Conservation (phyloP, 1,284 basidiomycete species). For the Phenoliferia sp. region DNA sequence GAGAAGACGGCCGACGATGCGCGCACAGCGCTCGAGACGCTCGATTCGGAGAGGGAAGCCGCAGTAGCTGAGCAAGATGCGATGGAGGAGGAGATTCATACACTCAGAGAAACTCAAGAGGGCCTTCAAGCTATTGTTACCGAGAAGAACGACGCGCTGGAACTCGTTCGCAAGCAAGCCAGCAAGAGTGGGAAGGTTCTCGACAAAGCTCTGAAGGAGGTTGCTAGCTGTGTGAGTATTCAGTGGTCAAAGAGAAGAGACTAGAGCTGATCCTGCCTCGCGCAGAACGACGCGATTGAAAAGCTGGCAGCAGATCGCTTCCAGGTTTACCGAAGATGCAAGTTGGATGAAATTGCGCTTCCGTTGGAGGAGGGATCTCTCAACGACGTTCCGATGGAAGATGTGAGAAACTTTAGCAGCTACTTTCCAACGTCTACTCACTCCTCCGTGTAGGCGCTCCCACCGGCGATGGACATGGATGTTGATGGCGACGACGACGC, state of each 20-base stretch:
- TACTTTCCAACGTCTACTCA: not conserved
- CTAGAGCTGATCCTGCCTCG: not conserved
- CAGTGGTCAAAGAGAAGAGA: not conserved
- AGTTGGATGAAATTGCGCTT: slow-evolving; percentile 84
- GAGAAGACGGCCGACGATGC: not conserved
- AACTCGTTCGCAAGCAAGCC: slow-evolving; percentile 68
- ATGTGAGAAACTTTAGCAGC: not conserved
- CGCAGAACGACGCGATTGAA: slow-evolving; percentile 88
- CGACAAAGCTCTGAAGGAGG: slow-evolving; percentile 85
- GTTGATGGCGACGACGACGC: slow-evolving; percentile 75
- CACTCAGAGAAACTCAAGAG: slow-evolving; percentile 48
- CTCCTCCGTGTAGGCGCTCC: slow-evolving; percentile 5
- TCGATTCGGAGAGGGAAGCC: slow-evolving; percentile 18
- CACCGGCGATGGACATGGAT: slow-evolving; percentile 60
- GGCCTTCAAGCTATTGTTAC: slow-evolving; percentile 46
- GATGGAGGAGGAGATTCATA: slow-evolving; percentile 44
- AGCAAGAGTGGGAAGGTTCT: slow-evolving; percentile 66
- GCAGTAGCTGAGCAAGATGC: slow-evolving; percentile 20
- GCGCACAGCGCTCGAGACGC: slow-evolving; percentile 5
- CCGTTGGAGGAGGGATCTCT: slow-evolving; percentile 73
- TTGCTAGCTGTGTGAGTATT: slow-evolving; percentile 67
- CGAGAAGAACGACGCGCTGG: slow-evolving; percentile 64
- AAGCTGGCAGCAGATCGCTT: slow-evolving; percentile 81
- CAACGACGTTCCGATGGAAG: slow-evolving; percentile 87
- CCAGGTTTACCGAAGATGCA: slow-evolving; percentile 81